Evolutionary conservation across 345 rosid genomes (phyloP).

Genomic region (Euphorbia pulcherrima): DNA sequence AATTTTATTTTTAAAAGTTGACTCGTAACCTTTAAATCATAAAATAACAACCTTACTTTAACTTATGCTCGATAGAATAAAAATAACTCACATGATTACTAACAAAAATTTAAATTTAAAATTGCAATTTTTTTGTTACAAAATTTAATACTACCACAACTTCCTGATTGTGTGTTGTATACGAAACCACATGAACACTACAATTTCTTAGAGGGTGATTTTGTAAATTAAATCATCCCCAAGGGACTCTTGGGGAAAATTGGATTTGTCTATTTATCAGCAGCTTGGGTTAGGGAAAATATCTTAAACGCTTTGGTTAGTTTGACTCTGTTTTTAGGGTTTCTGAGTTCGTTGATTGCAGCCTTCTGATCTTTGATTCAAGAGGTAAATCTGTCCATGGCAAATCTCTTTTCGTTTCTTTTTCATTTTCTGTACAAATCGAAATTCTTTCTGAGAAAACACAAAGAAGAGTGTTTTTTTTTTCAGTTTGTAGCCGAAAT

Average conservation of each 20-base stretch:
- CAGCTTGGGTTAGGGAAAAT: background rate
- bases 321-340: conserved; percentile 6
- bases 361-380: background rate
- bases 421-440: background rate
- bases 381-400: background rate
- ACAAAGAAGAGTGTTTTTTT: background rate
- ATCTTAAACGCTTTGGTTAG: background rate
- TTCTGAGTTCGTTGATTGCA: background rate
- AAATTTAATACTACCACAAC: no score
- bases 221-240: background rate
- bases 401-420: background rate
- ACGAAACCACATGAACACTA: no score
- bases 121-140: no score
- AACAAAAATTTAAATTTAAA: no score
- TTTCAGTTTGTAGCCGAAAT: background rate
- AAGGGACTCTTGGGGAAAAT: background rate
- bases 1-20: no score
- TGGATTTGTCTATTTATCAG: conserved; percentile 2
- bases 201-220: background rate
- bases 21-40: no score
- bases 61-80: no score
- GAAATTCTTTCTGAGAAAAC: background rate
- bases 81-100: no score
- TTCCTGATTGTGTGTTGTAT: no score
- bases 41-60: no score